These are phyloP conservation scores for Cyberlindnera americana DNA, from an alignment of 805 yeast genomes.

Conservation along the genomic window DNA sequence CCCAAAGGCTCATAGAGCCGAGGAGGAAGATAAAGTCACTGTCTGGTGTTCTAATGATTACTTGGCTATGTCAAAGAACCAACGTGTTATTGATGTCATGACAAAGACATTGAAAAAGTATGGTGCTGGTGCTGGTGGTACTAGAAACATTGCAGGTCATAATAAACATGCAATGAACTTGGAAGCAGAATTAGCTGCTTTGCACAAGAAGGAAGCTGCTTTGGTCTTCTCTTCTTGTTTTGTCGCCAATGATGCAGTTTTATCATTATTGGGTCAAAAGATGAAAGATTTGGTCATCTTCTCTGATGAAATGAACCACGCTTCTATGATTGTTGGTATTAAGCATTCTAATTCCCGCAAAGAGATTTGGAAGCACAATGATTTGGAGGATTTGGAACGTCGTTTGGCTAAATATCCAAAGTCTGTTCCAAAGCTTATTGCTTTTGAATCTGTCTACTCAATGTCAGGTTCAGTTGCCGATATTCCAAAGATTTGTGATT, in stretches of 20 bases:
- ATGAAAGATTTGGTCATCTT: constrained; percentile 87
- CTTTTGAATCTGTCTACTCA: constrained; percentile 95
- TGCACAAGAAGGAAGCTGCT: constrained; percentile 94
- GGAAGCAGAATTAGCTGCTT: constrained; percentile 82
- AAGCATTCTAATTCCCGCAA: constrained; percentile 84
- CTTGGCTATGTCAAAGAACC: constrained; percentile 88
- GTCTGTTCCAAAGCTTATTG: constrained; percentile 89
- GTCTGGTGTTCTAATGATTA: constrained; percentile 99
- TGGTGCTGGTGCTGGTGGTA: constrained; percentile 99
- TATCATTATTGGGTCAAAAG: constrained; percentile 86
- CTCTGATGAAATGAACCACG: constrained; percentile 92
- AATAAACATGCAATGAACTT: constrained; percentile 83
- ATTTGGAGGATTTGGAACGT: constrained; percentile 77
- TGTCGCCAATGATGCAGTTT: constrained; percentile 94
- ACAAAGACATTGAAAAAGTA: constrained; percentile 75
- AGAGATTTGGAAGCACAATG: constrained; percentile 89
- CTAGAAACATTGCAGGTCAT: constrained; percentile 98
- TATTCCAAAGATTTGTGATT: constrained; percentile 84
- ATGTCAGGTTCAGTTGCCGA: constrained; percentile 99
- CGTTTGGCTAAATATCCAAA: constrained; percentile 76
- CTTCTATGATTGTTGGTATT: constrained; percentile 96
- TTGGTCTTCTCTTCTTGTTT: constrained; percentile 93
- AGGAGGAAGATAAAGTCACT: constrained; percentile 78
- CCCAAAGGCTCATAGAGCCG: constrained; percentile 84
- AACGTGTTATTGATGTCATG: constrained; percentile 70